Evolutionary conservation across 495 filamentous ascomycete species (phyloP).

Genomic region (Massariosphaeria phaeospora): DNA sequence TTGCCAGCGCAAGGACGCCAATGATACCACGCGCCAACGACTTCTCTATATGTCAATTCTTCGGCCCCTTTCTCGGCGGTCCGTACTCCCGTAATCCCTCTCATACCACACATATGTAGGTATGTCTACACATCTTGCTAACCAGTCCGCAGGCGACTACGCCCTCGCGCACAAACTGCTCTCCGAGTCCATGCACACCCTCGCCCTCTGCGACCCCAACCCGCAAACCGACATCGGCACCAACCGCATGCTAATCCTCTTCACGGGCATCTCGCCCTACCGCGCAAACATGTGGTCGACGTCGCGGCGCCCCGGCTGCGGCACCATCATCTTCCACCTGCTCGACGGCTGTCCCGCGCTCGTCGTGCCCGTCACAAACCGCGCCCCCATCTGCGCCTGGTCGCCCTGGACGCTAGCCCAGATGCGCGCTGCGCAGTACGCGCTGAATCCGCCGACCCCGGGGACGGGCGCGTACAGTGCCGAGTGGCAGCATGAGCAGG

Average conservation of each 20-base stretch:
- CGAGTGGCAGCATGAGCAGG: constrained; percentile 38
- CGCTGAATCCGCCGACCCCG: constrained; percentile 1
- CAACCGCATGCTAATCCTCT: constrained; percentile 40
- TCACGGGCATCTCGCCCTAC: constrained; percentile 41
- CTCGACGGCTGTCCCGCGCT: constrained; percentile 41
- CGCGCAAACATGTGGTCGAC: constrained; percentile 42
- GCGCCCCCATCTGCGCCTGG: constrained; percentile 40
- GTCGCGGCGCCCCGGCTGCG: constrained; percentile 43
- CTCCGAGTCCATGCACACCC: constrained; percentile 32
- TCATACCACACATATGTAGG: background rate
- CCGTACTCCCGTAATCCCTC: background rate
- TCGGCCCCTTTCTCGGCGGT: constrained; percentile 42
- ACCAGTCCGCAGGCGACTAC: constrained; percentile 34
- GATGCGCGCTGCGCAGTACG: constrained; percentile 27
- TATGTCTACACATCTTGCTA: background rate
- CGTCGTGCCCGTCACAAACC: constrained; percentile 37
- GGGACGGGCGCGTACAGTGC: constrained; percentile 23
- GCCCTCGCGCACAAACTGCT: constrained; percentile 42
- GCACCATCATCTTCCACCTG: constrained; percentile 42
- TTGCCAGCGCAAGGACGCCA: constrained; percentile 41
- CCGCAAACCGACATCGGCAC: constrained; percentile 37
- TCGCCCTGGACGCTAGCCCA: constrained; percentile 38
- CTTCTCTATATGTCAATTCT: constrained; percentile 43
- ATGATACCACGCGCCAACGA: constrained; percentile 37
- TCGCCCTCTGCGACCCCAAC: constrained; percentile 40